Evolutionary conservation across 169 alveolate species (phyloP).

Genomic region (Babesia divergens): DNA sequence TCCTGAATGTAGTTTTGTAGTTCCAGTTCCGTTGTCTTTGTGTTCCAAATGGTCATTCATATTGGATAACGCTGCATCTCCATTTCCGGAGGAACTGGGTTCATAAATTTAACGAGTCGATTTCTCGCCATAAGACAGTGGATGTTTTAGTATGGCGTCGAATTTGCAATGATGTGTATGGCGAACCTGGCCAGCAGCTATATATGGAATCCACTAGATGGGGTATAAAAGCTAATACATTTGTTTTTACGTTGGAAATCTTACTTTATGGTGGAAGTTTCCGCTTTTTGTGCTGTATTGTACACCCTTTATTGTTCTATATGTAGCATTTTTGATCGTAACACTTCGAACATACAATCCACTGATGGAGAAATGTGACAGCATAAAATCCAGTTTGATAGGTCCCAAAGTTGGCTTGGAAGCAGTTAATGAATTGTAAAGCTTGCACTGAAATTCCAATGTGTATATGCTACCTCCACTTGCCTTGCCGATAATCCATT

Average conservation of each 20-base stretch:
- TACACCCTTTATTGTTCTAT: not conserved
- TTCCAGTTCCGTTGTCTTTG: too few species aligned
- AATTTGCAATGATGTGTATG: too few species aligned
- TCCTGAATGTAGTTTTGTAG: too few species aligned
- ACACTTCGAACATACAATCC: constrained; percentile 36
- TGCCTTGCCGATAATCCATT: constrained; percentile 44
- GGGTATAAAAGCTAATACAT: too few species aligned
- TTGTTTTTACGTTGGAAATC: not conserved
- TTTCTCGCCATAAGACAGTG: too few species aligned
- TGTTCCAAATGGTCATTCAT: not conserved
- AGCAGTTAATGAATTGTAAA: not conserved
- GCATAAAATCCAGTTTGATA: constrained; percentile 10
- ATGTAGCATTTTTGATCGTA: not conserved
- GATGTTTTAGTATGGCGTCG: too few species aligned
- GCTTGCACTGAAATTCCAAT: constrained; percentile 19
- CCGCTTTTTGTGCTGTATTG: constrained; percentile 1
- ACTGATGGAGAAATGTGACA: constrained; percentile 33
- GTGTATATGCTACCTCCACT: constrained; percentile 14
- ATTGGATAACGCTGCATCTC: not conserved
- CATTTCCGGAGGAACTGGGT: too few species aligned
- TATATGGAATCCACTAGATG: too few species aligned
- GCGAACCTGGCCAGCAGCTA: too few species aligned
- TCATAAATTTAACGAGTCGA: too few species aligned
- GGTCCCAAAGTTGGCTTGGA: constrained; percentile 11
- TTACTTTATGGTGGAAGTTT: not conserved